Evolutionary conservation across 2,329 filamentous ascomycete species (phyloP), one percentile per base, ranked within the genome.

Genomic region (Lasiodiplodia sp.): DNA sequence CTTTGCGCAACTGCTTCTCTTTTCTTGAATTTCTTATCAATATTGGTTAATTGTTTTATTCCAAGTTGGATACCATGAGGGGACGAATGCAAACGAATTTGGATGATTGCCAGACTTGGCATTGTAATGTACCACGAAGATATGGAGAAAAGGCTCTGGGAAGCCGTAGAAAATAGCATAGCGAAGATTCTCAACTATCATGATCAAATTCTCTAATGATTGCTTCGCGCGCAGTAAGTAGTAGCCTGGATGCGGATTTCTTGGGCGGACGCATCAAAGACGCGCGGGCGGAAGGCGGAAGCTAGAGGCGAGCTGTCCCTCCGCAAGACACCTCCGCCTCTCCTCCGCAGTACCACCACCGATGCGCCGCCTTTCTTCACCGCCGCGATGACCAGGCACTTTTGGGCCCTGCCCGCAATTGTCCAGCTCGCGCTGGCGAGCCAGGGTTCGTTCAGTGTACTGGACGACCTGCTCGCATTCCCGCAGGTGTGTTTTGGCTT

Each of bases 381-480:
- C 52, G 67, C 58, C 52, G 55, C 68, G 34, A 69, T 52, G 38
- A 83, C 85, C 83, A 83, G 75, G 74, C 78, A 81, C 70, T 81
- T 85, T 72, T 82, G 83, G 79, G 83, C 83, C 11, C 76, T 85
- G 28, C 82, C 83, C 23, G 82, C 82, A 2, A 72, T 85, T 23
- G 71, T 85, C 71, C 82, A 82, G 69, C 75, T 84, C 60, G 82
- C 81, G 67, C 78, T 85, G 69, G 86, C 85, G 57, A 86, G 80
- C 73, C 85, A 87, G 74, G 85, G 86, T 72, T 81, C 85, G 23
- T 97, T 97, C 83, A 97, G 91, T 81, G 92, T 97, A 68, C 90
- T 96, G 75, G 93, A 97, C 77, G 94, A 97, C 78, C 80, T 97
- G 64, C 86, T 97, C 68, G 93, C 93, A 21, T 93, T 91, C 80